Conservation (phyloP, 2,329 filamentous ascomycete genomes). For the Fusarium lateritium region DNA sequence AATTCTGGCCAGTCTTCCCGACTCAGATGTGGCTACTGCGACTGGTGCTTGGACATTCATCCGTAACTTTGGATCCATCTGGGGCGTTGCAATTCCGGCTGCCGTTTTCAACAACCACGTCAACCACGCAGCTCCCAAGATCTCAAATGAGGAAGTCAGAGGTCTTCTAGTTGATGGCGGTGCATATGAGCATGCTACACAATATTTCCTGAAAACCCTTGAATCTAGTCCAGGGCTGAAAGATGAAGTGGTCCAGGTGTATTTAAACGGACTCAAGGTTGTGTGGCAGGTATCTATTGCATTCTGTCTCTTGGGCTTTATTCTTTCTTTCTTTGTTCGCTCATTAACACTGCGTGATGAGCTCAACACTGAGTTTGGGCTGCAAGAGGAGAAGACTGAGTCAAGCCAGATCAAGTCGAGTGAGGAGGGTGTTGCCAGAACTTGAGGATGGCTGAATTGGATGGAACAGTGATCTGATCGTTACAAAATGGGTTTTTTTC, state of each 20-base stretch:
- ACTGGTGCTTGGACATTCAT: constrained; percentile 62
- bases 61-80: constrained; percentile 62
- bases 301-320: neutral
- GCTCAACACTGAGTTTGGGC: constrained; percentile 6
- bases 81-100: constrained; percentile 62
- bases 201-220: constrained; percentile 30
- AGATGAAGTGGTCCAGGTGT: constrained; percentile 40
- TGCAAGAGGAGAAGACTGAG: constrained; percentile 1
- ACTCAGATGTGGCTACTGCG: constrained; percentile 56
- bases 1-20: constrained; percentile 57
- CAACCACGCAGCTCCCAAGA: constrained; percentile 10
- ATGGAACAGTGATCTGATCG: too few species aligned
- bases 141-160: constrained; percentile 21
- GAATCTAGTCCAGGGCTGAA: constrained; percentile 9
- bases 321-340: constrained; percentile 14
- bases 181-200: constrained; percentile 47
- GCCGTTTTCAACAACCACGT: constrained; percentile 54
- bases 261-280: constrained; percentile 23
- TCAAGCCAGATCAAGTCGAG: neutral
- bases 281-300: constrained; percentile 10
- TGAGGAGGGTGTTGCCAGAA: neutral
- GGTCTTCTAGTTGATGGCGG: constrained; percentile 37
- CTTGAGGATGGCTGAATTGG: too few species aligned
- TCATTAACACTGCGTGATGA: constrained; percentile 8
- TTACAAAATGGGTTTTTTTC: too few species aligned